Conservation (phyloP, 495 filamentous ascomycete genomes). For the Penicillium steckii region DNA sequence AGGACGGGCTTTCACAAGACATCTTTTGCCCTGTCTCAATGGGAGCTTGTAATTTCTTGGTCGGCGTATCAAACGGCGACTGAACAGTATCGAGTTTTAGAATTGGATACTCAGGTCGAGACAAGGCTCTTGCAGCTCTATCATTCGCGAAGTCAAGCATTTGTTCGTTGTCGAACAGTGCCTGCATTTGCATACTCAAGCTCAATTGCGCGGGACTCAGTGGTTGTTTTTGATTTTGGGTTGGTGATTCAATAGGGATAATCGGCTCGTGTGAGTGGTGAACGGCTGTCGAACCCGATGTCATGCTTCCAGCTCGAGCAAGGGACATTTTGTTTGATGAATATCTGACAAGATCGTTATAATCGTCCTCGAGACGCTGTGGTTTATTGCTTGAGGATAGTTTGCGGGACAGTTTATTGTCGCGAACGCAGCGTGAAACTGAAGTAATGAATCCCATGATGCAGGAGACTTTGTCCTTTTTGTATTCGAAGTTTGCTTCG, state of each 20-base stretch:
- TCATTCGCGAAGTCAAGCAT: conserved; percentile 1
- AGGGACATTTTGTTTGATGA: conserved; percentile 13
- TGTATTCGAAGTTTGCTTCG: background rate
- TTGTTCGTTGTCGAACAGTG: conserved; percentile 18
- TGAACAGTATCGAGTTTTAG: conserved; percentile 18
- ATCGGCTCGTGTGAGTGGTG: conserved; percentile 14
- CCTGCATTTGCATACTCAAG: conserved; percentile 3
- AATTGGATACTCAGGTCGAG: conserved; percentile 20
- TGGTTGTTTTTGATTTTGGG: conserved; percentile 6
- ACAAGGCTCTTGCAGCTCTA: conserved; percentile 5
- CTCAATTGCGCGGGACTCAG: conserved; percentile 10
- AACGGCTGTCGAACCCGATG: conserved; percentile 15
- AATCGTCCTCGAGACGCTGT: conserved; percentile 19
- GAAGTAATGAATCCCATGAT: conserved; percentile 27
- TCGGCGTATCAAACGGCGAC: conserved; percentile 9
- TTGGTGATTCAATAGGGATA: conserved; percentile 12
- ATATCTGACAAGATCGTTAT: conserved; percentile 25
- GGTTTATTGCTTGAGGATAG: conserved; percentile 14
- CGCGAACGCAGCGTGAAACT: conserved; percentile 15
- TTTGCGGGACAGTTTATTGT: conserved; percentile 15
- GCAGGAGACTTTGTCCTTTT: background rate
- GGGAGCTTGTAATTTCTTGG: conserved; percentile 9
- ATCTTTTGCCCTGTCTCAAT: conserved; percentile 9
- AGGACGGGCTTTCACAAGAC: background rate
- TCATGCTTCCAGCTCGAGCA: conserved; percentile 12